Conservation (phyloP, 495 filamentous ascomycete species). For the Astrocystis sublimbata region DNA sequence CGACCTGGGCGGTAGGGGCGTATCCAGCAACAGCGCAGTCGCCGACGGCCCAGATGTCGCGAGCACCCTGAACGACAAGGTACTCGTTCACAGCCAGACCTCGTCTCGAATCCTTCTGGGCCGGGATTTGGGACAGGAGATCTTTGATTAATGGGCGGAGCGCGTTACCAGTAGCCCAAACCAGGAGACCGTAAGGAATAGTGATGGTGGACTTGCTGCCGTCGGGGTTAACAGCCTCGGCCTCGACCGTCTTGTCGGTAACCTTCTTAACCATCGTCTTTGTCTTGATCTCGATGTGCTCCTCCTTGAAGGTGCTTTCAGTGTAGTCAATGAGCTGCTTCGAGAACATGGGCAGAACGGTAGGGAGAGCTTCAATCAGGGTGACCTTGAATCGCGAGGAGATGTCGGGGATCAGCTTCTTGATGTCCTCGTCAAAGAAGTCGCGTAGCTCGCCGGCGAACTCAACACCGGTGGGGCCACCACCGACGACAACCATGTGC, state of each 20-base stretch:
- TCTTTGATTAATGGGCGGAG: slow-evolving; percentile 85
- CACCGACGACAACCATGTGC: slow-evolving; percentile 99
- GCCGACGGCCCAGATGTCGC: slow-evolving; percentile 82
- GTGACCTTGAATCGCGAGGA: slow-evolving; percentile 93
- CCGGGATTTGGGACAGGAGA: slow-evolving; percentile 87
- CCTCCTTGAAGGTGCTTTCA: slow-evolving; percentile 97
- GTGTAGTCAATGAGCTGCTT: slow-evolving; percentile 99
- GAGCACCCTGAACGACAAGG: slow-evolving; percentile 93
- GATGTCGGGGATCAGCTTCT: slow-evolving; percentile 97
- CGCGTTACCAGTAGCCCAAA: slow-evolving; percentile 98
- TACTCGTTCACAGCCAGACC: slow-evolving; percentile 97
- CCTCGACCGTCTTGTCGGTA: slow-evolving; percentile 91
- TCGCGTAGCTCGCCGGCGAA: slow-evolving; percentile 98
- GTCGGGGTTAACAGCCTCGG: slow-evolving; percentile 80
- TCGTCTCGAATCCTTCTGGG: slow-evolving; percentile 91
- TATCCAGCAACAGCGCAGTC: slow-evolving; percentile 97
- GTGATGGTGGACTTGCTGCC: slow-evolving; percentile 77
- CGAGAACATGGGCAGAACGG: slow-evolving; percentile 97
- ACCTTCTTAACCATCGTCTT: slow-evolving; percentile 99
- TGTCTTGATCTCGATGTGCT: slow-evolving; percentile 91
- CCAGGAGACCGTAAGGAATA: slow-evolving; percentile 92
- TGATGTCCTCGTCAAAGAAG: slow-evolving; percentile 96
- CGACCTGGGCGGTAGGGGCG: slow-evolving; percentile 96
- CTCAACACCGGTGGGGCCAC: slow-evolving; percentile 96
- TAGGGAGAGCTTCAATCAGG: slow-evolving; percentile 96